Evolutionary conservation across 768 basidiomycete species (phyloP).

Genomic region (Kondoa subrosea): DNA sequence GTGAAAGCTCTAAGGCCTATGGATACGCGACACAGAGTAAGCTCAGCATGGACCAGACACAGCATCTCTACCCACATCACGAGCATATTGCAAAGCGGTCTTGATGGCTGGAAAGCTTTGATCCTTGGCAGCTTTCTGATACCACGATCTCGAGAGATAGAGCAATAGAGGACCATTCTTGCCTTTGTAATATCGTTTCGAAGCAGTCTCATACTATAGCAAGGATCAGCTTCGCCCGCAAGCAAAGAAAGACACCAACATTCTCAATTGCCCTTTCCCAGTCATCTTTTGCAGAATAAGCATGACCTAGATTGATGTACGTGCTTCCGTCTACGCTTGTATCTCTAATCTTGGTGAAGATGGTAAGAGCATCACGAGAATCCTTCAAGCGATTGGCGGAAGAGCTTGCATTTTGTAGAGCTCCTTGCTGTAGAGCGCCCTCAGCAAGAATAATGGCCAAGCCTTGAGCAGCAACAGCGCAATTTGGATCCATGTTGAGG

Average conservation of each 20-base stretch:
- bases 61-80: conserved; percentile 42
- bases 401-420: conserved; percentile 40
- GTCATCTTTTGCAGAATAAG: conserved; percentile 79
- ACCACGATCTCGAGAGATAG: conserved; percentile 83
- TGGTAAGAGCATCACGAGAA: conserved; percentile 67
- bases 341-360: conserved; percentile 83
- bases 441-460: conserved; percentile 87
- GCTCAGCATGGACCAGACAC: not conserved
- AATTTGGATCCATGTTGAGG: conserved; percentile 59
- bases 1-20: conserved; percentile 68
- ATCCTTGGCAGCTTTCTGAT: conserved; percentile 79
- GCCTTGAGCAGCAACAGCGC: conserved; percentile 86
- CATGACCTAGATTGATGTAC: conserved; percentile 91
- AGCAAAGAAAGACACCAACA: conserved; percentile 37
- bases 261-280: conserved; percentile 91
- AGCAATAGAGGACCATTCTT: conserved; percentile 60
- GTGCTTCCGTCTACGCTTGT: conserved; percentile 65
- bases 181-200: conserved; percentile 53
- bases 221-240: not conserved
- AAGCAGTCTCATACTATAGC: conserved; percentile 79
- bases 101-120: conserved; percentile 65
- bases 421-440: conserved; percentile 35
- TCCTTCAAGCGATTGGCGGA: conserved; percentile 47
- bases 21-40: not conserved
- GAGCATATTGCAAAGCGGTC: conserved; percentile 65